Evolutionary conservation across 108 stramenopile genomes (phyloP), one percentile per base, ranked within the genome.

Genomic region (Pseudonitzschia multistriata): DNA sequence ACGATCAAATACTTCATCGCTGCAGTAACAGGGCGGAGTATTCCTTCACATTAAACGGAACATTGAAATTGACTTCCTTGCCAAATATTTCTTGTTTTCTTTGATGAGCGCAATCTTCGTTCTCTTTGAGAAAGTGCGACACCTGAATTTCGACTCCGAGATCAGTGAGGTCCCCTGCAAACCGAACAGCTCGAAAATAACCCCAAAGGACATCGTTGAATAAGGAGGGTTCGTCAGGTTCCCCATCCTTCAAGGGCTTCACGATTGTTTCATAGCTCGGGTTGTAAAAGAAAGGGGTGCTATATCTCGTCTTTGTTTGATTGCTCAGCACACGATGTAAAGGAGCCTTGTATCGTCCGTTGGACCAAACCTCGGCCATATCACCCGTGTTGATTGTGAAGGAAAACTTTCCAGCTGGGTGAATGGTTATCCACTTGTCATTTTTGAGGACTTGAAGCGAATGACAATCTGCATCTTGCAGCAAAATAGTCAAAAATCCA

Each of bases 381-480:
- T 96, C 96, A 7, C 95, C 96, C 31, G 94, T 95, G 66, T 97
- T 97, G 53, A 97, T 96, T 19, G 93, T 96, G n/a, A 97, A 76
- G 17, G 95, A 75, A 47, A 45, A 64, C 14, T 85, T 88, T 19
- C 86, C 81, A 29, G 81, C 81, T 7, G 96, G 96, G 25, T 82
- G 76, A 10, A 96, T 84, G 4, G 89, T 85, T 14, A 88, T 59
- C 94, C 93, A 96, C 13, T 76, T 75, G 33, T 81, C 78, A 37
- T 83, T 75, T 62, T 75, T 64, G 15, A 73, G 71, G 3, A 95
- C 96, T 71, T 97, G 93, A 2, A 86, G 73, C 1, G 86, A 89
- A 67, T 88, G 85, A 42, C 87, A 91, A 66, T 88, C 85, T 36
- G 84, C 83, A 61, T 93, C 92, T 71, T 97, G 96, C 21, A 93